Conservation (phyloP, 345 rosid species). For the Brassica nigra region DNA sequence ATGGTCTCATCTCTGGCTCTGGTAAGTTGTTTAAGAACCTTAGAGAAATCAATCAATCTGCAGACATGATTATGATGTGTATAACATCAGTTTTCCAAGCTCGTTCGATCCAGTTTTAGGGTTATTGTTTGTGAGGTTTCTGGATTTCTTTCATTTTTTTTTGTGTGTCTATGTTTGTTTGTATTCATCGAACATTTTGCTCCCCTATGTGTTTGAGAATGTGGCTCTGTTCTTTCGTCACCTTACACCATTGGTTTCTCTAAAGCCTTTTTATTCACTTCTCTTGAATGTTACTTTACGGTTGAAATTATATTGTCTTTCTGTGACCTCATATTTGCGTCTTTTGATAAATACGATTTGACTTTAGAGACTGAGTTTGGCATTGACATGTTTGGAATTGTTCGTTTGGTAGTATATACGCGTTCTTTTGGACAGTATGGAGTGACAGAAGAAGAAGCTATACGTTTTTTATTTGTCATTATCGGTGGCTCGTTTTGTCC, state of each 20-base stretch:
- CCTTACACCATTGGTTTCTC: not conserved
- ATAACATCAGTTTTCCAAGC: not conserved
- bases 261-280: not conserved
- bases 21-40: too few relatives aligned
- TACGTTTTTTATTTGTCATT: slow-evolving; percentile 24
- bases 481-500: slow-evolving; percentile 16
- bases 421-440: not conserved
- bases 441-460: slow-evolving; percentile 4
- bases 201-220: not conserved
- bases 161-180: not conserved
- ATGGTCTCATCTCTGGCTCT: too few relatives aligned
- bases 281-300: not conserved
- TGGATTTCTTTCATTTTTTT: not conserved
- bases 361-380: not conserved
- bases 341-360: not conserved
- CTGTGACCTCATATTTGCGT: not conserved
- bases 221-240: not conserved
- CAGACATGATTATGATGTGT: too few relatives aligned
- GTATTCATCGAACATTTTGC: not conserved
- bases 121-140: not conserved
- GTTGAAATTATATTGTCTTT: not conserved
- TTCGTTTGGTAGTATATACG: not conserved
- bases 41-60: too few relatives aligned
- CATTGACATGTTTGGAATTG: not conserved
- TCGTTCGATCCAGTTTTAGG: not conserved